Conservation (phyloP, 2,329 filamentous ascomycete species). For the Diaporthe sp. region DNA sequence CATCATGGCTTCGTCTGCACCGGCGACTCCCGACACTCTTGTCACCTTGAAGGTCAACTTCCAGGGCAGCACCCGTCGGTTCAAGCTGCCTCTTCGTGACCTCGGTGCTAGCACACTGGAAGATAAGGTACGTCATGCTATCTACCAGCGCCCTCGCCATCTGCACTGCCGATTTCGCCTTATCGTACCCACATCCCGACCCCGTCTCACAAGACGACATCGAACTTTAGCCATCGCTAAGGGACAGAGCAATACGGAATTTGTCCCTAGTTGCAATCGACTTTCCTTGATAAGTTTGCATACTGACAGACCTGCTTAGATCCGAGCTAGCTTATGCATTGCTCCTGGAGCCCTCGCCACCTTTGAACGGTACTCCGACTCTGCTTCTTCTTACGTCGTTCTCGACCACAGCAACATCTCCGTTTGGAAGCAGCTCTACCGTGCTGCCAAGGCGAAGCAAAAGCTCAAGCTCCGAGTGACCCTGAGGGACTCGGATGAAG, state of each 20-base stretch:
- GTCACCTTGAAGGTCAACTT: constrained; percentile 90
- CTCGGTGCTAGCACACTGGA: constrained; percentile 82
- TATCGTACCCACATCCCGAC: constrained; percentile 17
- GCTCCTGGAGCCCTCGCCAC: constrained; percentile 71
- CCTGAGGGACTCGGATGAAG: constrained; percentile 53
- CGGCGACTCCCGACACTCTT: constrained; percentile 71
- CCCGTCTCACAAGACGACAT: not conserved
- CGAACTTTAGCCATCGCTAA: not conserved
- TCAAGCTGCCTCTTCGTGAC: constrained; percentile 91
- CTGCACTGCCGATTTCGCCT: constrained; percentile 31
- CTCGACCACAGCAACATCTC: constrained; percentile 83
- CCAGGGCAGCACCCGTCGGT: constrained; percentile 81
- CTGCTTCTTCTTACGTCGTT: constrained; percentile 82
- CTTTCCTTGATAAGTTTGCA: too few species aligned
- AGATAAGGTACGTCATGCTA: constrained; percentile 78
- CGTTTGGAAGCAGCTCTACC: constrained; percentile 96
- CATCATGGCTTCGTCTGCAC: constrained; percentile 54
- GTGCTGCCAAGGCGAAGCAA: constrained; percentile 96
- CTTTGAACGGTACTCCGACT: constrained; percentile 97
- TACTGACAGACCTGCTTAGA: constrained; percentile 58
- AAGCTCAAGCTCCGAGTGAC: constrained; percentile 92
- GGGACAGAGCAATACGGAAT: not conserved
- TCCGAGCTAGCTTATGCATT: constrained; percentile 78
- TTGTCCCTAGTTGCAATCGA: not conserved
- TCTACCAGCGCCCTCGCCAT: constrained; percentile 24